Base-by-base conservation (phyloP, 1,139 yeast species). In the Yamadazyma songkhlaensis region DNA sequence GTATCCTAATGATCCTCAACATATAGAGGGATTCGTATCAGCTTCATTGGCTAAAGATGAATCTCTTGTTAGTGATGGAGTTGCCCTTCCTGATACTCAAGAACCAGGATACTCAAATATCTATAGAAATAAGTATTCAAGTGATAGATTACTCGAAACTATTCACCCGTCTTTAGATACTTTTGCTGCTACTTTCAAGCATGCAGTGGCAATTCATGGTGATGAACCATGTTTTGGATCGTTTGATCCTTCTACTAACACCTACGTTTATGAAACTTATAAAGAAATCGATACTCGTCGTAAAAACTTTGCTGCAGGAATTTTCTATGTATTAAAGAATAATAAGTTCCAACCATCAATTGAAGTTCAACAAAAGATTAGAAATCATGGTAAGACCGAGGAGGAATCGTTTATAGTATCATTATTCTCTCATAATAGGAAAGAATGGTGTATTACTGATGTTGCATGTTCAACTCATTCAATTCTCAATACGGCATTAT, bases 281-380 rank as follows among this genome's bases (percentile, higher is more conserved):
- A 48, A 46, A 9, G 55, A 67, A 30, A 63, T 76, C 8, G 59
- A 62, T 23, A 46, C 54, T 32, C 64, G 81, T 36, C 70, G 75
- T 38, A 57, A 60, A 36, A 59, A 74, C 37, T 64, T 84, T 32
- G 94, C 89, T 4, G 63, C 86, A 3, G 95, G 94, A 9, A 50
- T 85, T 23, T 67, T 79, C 46, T 67, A 77, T 34, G 57, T 77
- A n/a, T 72, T 79, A 38, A 54, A 57, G 28, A 64, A 67, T 42
- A 74, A 72, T 46, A 65, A 73, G 44, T 70, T 48, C 51, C 58
- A 56, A 35, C 51, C 51, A 15, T 54, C 63, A 22, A 51, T 59
- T 11, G 52, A 55, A 14, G 53, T 50, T 15, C 53, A 58, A 32
- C 38, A 45, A 9, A 58, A 55, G 32, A 55, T 67, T 36, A 47